Evolutionary conservation across 768 basidiomycete species (phyloP), one percentile per base, ranked within the genome.

Genomic region (Serpula lacrymans): DNA sequence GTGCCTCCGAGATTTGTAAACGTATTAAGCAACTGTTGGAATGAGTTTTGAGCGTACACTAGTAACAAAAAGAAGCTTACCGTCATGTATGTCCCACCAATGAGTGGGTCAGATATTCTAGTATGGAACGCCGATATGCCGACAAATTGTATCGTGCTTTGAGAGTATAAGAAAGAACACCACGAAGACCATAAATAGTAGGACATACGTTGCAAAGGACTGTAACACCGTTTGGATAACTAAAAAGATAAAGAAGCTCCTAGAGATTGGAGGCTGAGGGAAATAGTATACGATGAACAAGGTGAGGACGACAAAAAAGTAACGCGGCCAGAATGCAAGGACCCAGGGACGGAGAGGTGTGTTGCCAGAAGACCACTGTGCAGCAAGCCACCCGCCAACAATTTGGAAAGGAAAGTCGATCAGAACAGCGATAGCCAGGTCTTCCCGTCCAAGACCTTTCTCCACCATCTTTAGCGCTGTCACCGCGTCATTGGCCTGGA

Each of bases 21-120:
- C 12, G 96, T 99, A 60, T 97, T 97, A 30, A 99, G 65, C 10
- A 99, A 70, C 91, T 97, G 52, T 34, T 16, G 13, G 30, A 39
- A 40, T 52, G 34, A 50, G 34, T n/a, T 16, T 34, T 21, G 22
- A 39, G 16, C n/a, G n/a, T n/a, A n/a, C n/a, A n/a, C 20, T 33
- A 22, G 23, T 13, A 23, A 40, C 10, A 31, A 35, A 29, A 25
- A n/a, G 17, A 12, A 17, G 22, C 20, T 48, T 53, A 93, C 94
- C 10, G 96, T 99, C 96, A 99, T 99, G 63, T 99, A 99, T 0
- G 96, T 99, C 37, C 96, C 96, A 21, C 96, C 96, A 39, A 99
- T 96, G 10, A 96, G 57, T 0, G 96, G 96, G 57, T 99, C 96
- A 1, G 96, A 92, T 26, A 99, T 83, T 39, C 87, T 80, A 3